Percentiles rank a stretch among this genome's conserved stretches.
Evolutionary conservation across 306 rosid species (phyloP).

Genomic region (Cucurbita pepo): DNA sequence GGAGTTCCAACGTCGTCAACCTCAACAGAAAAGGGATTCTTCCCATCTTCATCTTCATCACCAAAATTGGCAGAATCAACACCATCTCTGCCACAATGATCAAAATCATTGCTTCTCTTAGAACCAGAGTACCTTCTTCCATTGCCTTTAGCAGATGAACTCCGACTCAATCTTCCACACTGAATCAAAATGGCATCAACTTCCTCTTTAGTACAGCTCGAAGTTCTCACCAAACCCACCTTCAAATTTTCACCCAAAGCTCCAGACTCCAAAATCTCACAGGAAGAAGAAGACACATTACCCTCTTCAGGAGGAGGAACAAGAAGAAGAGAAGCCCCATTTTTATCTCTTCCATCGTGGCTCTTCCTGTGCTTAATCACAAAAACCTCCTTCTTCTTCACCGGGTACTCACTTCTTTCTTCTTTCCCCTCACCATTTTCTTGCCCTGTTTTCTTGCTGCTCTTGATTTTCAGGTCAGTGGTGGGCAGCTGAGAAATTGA

Average conservation of each 20-base stretch:
- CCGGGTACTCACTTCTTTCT: slow-evolving; percentile 7
- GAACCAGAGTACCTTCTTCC: slow-evolving; percentile 82
- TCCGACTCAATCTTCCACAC: slow-evolving; percentile 85
- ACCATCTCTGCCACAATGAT: slow-evolving; percentile 27
- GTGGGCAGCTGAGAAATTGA: not conserved
- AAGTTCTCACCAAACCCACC: slow-evolving; percentile 56
- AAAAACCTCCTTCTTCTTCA: slow-evolving; percentile 65
- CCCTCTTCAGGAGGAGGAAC: not conserved
- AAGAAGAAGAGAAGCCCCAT: slow-evolving; percentile 3
- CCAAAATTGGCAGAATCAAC: slow-evolving; percentile 18
- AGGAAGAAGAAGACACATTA: not conserved
- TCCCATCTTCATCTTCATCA: slow-evolving; percentile 14
- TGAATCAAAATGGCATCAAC: slow-evolving; percentile 88
- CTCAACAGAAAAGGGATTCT: slow-evolving; percentile 13
- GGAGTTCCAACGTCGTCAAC: slow-evolving; percentile 25
- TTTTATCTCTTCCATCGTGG: slow-evolving; percentile 56
- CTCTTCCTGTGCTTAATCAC: slow-evolving; percentile 72
- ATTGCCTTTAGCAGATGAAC: slow-evolving; percentile 64
- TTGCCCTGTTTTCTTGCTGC: slow-evolving; percentile 14
- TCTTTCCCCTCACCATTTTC: slow-evolving; percentile 10
- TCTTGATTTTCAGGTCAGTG: slow-evolving; percentile 8
- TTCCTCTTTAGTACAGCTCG: slow-evolving; percentile 85
- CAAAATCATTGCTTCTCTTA: slow-evolving; percentile 63
- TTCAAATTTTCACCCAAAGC: slow-evolving; percentile 10
- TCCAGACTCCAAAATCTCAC: slow-evolving; percentile 11